phyloP scores from a whole-genome alignment of 2,329 filamentous ascomycete genomes.

The Fusarium sp. region DNA sequence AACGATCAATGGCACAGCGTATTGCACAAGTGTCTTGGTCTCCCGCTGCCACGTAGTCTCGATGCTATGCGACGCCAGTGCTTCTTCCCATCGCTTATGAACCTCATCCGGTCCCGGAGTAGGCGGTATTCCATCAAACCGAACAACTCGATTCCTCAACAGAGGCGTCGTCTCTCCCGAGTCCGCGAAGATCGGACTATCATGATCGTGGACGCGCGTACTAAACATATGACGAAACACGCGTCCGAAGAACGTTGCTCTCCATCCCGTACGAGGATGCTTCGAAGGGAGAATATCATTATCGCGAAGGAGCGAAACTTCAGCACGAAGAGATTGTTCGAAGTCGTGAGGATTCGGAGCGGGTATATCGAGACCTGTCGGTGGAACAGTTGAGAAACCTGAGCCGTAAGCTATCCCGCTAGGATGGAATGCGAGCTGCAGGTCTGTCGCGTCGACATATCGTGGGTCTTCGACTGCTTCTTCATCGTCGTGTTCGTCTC shows the following conservation, averaged over 20 bases:
- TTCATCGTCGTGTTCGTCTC: conserved; percentile 26
- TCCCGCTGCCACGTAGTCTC: conserved; percentile 91
- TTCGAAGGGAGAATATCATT: conserved; percentile 38
- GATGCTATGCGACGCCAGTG: conserved; percentile 81
- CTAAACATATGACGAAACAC: conserved; percentile 36
- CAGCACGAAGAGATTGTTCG: conserved; percentile 38
- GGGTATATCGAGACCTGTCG: conserved; percentile 34
- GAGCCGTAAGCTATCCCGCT: conserved; percentile 34
- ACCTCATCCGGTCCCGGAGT: conserved; percentile 35
- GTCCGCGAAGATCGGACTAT: conserved; percentile 12
- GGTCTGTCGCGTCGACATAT: conserved; percentile 11
- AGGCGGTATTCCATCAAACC: conserved; percentile 20
- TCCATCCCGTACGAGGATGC: conserved; percentile 13
- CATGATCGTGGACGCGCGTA: conserved; percentile 32
- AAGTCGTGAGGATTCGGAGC: conserved; percentile 41
- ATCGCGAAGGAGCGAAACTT: conserved; percentile 36
- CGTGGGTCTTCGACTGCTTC: conserved; percentile 28
- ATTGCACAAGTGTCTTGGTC: conserved; percentile 79
- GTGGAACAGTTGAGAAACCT: conserved; percentile 39
- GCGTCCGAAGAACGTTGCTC: neutral
- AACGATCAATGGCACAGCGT: conserved; percentile 73
- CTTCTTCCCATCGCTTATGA: conserved; percentile 75
- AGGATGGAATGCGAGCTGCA: conserved; percentile 42
- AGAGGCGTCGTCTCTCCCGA: conserved; percentile 26
- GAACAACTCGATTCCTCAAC: neutral